Percentiles rank a stretch among this genome's conserved stretches.
These are phyloP conservation scores for Hericium rajendrae DNA, from an alignment of 768 basidiomycete species.

Conservation along the genomic window DNA sequence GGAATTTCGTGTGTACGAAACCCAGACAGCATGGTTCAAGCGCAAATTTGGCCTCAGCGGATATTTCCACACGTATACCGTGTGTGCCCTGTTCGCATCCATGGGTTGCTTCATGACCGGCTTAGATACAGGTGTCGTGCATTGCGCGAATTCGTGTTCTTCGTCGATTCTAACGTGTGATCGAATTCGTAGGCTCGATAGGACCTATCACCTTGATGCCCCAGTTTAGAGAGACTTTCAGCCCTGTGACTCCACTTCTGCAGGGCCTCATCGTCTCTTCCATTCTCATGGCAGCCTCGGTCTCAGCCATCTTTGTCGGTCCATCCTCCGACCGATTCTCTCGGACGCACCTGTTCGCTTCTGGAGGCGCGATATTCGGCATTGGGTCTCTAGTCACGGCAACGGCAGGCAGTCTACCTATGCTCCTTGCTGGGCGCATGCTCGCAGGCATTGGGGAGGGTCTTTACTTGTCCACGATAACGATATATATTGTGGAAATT, in stretches of 20 bases:
- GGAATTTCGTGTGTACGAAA: background rate
- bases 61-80: background rate
- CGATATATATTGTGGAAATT: constrained; percentile 32
- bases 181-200: constrained; percentile 17
- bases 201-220: constrained; percentile 40
- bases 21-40: background rate
- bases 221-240: constrained; percentile 31
- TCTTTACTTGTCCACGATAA: constrained; percentile 32
- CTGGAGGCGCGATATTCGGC: constrained; percentile 33
- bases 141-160: background rate
- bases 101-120: constrained; percentile 28
- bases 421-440: constrained; percentile 35
- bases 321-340: constrained; percentile 36
- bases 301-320: constrained; percentile 32
- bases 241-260: constrained; percentile 24
- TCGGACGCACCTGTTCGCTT: constrained; percentile 35
- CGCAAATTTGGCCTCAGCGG: background rate
- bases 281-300: constrained; percentile 32
- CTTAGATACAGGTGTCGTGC: constrained; percentile 22
- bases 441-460: constrained; percentile 39
- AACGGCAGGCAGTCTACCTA: constrained; percentile 23
- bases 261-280: constrained; percentile 36
- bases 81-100: constrained; percentile 1
- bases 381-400: constrained; percentile 31
- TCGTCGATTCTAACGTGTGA: background rate